phyloP scores from a whole-genome alignment of 164 flowering plant species.

The Magnolia kwangsiensis region DNA sequence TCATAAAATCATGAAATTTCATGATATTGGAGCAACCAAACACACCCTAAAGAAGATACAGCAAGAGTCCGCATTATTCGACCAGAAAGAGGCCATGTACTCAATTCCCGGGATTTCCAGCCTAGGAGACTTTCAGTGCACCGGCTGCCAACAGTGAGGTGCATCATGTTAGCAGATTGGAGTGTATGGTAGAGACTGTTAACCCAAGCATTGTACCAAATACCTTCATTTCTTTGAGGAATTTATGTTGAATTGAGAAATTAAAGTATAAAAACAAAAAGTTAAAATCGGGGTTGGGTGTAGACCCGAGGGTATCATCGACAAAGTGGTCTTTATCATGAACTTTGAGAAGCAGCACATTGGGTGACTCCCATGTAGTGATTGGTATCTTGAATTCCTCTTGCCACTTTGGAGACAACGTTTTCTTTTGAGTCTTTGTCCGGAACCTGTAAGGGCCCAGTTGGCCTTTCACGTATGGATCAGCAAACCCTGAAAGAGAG shows the following conservation, averaged over 20 bases:
- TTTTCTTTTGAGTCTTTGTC: constrained; percentile 73
- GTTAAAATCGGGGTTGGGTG: constrained; percentile 12
- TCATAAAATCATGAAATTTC: too few species aligned
- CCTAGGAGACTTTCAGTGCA: too few species aligned
- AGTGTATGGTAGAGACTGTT: neutral
- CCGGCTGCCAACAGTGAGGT: too few species aligned
- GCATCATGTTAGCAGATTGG: too few species aligned
- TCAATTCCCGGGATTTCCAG: too few species aligned
- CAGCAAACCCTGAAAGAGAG: constrained; percentile 82
- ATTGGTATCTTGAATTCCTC: constrained; percentile 93
- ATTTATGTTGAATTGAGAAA: too few species aligned
- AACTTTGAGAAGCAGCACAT: constrained; percentile 70
- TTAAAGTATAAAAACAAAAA: neutral
- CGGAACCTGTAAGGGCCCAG: constrained; percentile 77
- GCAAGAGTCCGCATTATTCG: too few species aligned
- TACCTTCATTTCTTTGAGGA: too few species aligned
- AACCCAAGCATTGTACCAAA: neutral
- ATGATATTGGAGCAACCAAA: too few species aligned
- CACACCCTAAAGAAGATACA: too few species aligned
- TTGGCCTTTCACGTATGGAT: constrained; percentile 93
- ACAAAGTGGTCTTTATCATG: constrained; percentile 77
- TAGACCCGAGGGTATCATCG: constrained; percentile 91
- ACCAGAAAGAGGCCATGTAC: too few species aligned
- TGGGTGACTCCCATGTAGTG: constrained; percentile 68
- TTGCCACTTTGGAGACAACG: constrained; percentile 79